Conservation (phyloP, 495 filamentous ascomycete genomes). For the Penicillium alfredii region DNA sequence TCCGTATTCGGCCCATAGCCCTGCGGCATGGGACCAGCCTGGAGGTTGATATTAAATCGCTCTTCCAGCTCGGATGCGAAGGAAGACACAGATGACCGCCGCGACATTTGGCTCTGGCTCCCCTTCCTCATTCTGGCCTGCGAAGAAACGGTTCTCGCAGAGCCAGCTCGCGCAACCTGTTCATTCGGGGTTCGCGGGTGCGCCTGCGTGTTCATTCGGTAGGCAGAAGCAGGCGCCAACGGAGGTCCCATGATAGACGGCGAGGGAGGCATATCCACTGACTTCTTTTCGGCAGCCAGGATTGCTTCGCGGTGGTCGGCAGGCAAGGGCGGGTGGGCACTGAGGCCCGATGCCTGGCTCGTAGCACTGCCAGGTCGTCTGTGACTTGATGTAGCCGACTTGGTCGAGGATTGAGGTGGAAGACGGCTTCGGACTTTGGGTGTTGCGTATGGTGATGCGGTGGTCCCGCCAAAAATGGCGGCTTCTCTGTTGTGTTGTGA, state of each 20-base stretch:
- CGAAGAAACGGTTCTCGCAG: conserved; percentile 50
- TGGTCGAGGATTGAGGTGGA: conserved; percentile 31
- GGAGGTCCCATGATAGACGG: conserved; percentile 78
- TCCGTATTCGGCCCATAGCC: conserved; percentile 61
- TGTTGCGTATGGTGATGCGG: conserved; percentile 32
- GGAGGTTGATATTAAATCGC: conserved; percentile 70
- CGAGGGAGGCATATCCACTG: conserved; percentile 37
- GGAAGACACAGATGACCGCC: conserved; percentile 85
- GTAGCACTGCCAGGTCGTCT: conserved; percentile 63
- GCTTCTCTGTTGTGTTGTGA: conserved; percentile 18
- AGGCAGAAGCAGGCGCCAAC: conserved; percentile 72
- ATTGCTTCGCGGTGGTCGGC: conserved; percentile 77
- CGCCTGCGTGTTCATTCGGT: conserved; percentile 40
- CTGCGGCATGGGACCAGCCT: conserved; percentile 50
- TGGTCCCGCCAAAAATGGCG: conserved; percentile 1
- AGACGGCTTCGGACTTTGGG: conserved; percentile 32
- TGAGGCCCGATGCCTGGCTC: conserved; percentile 48
- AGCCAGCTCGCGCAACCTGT: conserved; percentile 41
- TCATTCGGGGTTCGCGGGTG: conserved; percentile 69
- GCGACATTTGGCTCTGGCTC: conserved; percentile 52
- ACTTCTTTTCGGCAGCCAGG: conserved; percentile 63
- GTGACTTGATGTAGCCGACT: conserved; percentile 26
- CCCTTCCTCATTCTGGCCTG: conserved; percentile 28
- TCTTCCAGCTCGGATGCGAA: conserved; percentile 91
- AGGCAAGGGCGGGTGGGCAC: conserved; percentile 68